phyloP scores from a whole-genome alignment of 2,329 filamentous ascomycete genomes.

The Verticillium nubilum region DNA sequence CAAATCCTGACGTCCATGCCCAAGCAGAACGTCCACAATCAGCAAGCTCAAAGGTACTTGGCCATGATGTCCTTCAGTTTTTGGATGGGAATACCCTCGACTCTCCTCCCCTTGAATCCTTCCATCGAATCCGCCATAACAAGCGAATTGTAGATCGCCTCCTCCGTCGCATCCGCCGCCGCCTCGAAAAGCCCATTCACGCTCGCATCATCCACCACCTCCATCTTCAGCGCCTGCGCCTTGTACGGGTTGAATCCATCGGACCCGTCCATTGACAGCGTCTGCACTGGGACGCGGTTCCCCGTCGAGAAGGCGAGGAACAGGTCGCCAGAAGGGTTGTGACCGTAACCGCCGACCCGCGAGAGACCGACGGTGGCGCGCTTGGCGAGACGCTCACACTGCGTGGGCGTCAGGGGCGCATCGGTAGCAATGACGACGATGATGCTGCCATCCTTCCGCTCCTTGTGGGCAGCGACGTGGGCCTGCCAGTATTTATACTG shows the following conservation, averaged over 20 bases:
- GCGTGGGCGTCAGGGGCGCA: slow-evolving; percentile 51
- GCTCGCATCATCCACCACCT: slow-evolving; percentile 50
- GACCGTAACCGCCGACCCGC: slow-evolving; percentile 55
- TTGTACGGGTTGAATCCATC: slow-evolving; percentile 35
- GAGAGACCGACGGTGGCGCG: slow-evolving; percentile 57
- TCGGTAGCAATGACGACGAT: slow-evolving; percentile 56
- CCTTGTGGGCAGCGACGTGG: slow-evolving; percentile 24
- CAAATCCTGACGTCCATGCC: no score
- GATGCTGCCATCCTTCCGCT: slow-evolving; percentile 56
- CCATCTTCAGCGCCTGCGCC: slow-evolving; percentile 28
- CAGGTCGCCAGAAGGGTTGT: slow-evolving; percentile 60
- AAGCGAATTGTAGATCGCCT: slow-evolving; percentile 60
- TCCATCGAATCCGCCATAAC: slow-evolving; percentile 56
- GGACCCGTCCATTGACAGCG: slow-evolving; percentile 13
- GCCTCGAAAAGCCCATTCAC: slow-evolving; percentile 60
- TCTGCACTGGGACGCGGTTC: slow-evolving; percentile 41
- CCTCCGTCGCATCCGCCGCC: slow-evolving; percentile 56
- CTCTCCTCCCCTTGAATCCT: slow-evolving; percentile 41
- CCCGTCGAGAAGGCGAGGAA: slow-evolving; percentile 63
- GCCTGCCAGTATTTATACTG: slow-evolving; percentile 11
- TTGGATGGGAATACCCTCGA: slow-evolving; percentile 45
- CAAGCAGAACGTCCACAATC: no score
- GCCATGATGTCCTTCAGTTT: slow-evolving; percentile 40
- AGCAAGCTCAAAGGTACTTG: slow-evolving; percentile 16
- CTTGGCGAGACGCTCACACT: slow-evolving; percentile 53